These are phyloP conservation scores for Durotheca rogersii DNA, from an alignment of 495 filamentous ascomycete genomes.

Conservation along the genomic window DNA sequence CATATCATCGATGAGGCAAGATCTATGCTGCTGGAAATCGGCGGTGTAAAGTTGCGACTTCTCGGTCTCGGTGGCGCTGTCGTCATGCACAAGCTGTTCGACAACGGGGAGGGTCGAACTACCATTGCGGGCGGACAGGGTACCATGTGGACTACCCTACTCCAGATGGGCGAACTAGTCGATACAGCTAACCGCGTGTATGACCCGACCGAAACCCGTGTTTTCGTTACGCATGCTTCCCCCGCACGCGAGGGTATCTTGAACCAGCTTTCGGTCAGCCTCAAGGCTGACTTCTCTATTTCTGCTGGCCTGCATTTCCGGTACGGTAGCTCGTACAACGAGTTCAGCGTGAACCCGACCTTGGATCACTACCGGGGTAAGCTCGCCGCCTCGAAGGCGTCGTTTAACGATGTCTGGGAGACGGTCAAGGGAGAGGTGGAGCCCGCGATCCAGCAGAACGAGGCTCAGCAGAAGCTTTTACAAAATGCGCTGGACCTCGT, in stretches of 20 bases:
- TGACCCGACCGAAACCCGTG: conserved; percentile 95
- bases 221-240: conserved; percentile 97
- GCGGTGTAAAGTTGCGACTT: conserved; percentile 92
- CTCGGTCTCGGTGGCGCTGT: conserved; percentile 94
- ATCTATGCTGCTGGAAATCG: conserved; percentile 89
- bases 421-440: conserved; percentile 95
- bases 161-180: conserved; percentile 98
- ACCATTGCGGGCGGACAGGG: conserved; percentile 98
- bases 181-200: conserved; percentile 98
- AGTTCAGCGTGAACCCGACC: conserved; percentile 98
- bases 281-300: conserved; percentile 98
- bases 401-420: conserved; percentile 99
- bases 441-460: conserved; percentile 87
- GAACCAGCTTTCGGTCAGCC: conserved; percentile 95
- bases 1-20: conserved; percentile 98
- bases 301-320: conserved; percentile 98
- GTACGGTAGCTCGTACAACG: conserved; percentile 99
- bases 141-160: conserved; percentile 98
- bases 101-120: conserved; percentile 96
- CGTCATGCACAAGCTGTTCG: conserved; percentile 99
- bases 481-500: conserved; percentile 89
- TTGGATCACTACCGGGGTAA: conserved; percentile 98
- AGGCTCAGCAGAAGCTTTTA: conserved; percentile 85
- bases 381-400: conserved; percentile 97
- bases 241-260: conserved; percentile 95